Base-by-base conservation (phyloP, 148 eudicot genomes). In the Mesembryanthemum crystallinum region DNA sequence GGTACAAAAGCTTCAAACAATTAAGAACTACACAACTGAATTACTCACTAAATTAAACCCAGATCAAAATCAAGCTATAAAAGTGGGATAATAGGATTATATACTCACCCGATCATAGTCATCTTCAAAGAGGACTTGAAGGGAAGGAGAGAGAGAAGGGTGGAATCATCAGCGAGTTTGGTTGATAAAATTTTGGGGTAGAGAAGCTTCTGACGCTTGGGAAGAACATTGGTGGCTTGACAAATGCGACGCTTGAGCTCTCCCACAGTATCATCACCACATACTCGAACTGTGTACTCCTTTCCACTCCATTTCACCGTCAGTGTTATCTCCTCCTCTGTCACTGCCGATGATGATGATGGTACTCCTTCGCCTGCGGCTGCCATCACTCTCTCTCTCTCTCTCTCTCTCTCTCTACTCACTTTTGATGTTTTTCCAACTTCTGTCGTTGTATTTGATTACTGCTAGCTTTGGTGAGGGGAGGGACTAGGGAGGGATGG, bases 291-390 rank as follows among this genome's bases (percentile, higher is more conserved):
- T 0, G 92, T 89, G 85, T 90, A 92, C 73, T 92, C 98, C 57
- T 92, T 92, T 5, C 96, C 97, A 73, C 94, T 92, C 98, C 98
- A 94, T 73, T 94, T 94, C 73, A 94, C 96, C 29, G 90, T 85
- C 74, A 94, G 83, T n/a, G 98, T 92, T 42, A 94, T 42, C 91
- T 94, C 97, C 84, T 94, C 97, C 82, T 79, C 94, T 74, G 83
- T 68, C 77, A 74, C 80, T 72, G 70, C 58, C 64, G 86, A 32
- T 58, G 85, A 18, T 60, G 82, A 74, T 49, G 85, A 72, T 33
- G 87, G n/a, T 42, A 20, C 61, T 66, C 64, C 42, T 49, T 60
- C 73, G 57, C 77, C 83, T 21, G 81, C n/a, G n/a, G 86, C 86
- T 81, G 81, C 83, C 57, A 24, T 77, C 33, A 24, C 58, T 35